Evolutionary conservation across 2,329 filamentous ascomycete species (phyloP).

Genomic region (Hypoxylon sp.): DNA sequence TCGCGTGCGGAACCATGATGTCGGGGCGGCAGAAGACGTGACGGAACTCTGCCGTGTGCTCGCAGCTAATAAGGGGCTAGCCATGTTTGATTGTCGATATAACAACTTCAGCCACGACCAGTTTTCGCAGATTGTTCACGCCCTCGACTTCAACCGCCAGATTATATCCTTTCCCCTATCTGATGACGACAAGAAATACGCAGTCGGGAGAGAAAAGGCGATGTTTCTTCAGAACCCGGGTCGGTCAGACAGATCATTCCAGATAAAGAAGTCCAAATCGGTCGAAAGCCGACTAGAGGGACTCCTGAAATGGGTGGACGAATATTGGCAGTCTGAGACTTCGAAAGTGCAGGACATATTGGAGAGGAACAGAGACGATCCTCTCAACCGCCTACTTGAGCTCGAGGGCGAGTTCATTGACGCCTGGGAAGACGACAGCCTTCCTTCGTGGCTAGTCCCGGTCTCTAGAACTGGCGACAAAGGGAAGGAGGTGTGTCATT

Average conservation of each 20-base stretch:
- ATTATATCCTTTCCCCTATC: slow-evolving; percentile 45
- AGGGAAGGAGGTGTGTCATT: slow-evolving; percentile 7
- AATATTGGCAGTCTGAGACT: slow-evolving; percentile 41
- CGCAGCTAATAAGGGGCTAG: slow-evolving; percentile 56
- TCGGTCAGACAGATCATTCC: slow-evolving; percentile 25
- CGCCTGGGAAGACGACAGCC: slow-evolving; percentile 41
- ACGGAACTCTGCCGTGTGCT: slow-evolving; percentile 59
- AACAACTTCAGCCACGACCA: slow-evolving; percentile 59
- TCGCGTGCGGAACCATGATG: slow-evolving; percentile 64
- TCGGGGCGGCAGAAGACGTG: slow-evolving; percentile 51
- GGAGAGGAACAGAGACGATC: slow-evolving; percentile 36
- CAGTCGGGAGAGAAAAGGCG: slow-evolving; percentile 40
- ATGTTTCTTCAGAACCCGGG: slow-evolving; percentile 33
- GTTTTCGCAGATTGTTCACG: slow-evolving; percentile 42
- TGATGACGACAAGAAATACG: slow-evolving; percentile 39
- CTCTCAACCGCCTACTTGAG: slow-evolving; percentile 32
- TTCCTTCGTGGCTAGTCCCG: slow-evolving; percentile 37
- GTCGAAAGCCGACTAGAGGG: slow-evolving; percentile 40
- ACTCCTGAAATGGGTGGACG: slow-evolving; percentile 37
- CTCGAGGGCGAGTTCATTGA: slow-evolving; percentile 40
- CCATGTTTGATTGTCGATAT: slow-evolving; percentile 62
- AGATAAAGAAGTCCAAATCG: slow-evolving; percentile 36
- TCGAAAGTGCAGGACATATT: slow-evolving; percentile 35
- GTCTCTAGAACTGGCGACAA: not conserved
- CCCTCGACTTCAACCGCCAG: slow-evolving; percentile 41